Base-by-base conservation (phyloP, 2,329 filamentous ascomycete species). In the Cadophora gregata region DNA sequence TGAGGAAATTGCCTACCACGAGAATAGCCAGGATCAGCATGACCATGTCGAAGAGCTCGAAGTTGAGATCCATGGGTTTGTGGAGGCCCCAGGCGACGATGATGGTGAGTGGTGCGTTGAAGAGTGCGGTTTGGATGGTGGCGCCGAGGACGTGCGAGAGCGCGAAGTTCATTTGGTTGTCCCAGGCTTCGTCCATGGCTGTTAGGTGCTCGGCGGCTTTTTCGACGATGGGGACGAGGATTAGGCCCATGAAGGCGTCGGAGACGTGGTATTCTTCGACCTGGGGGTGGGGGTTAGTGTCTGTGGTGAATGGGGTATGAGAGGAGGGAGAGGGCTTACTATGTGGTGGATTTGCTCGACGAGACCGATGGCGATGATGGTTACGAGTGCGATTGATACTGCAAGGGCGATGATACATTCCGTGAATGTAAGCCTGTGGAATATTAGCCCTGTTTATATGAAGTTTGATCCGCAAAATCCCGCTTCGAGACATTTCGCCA, bases 151-250 rank as follows among this genome's bases (percentile, higher is more conserved):
- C 72, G 64, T 74, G 71, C 4, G 71, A 70, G n/a, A 73, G 59
- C 4, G 72, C 72, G 9, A 72, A 69, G 33, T 73, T 73, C 72
- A 94, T 93, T 76, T 90, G 89, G 76, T 92, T 87, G 73, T 93
- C 91, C 83, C 88, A 95, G 21, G 93, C 93, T 82, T 96, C 93
- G 73, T 96, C 91, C 66, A 96, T 83, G 53, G 92, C 91, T 1
- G 91, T 95, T 59, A 96, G 81, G 78, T 96, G 93, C 78, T 96
- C 93, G 12, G 93, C 92, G 1, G 91, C 89, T 79, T 97, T 96
- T 76, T 96, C 93, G 8, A 96, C 92, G 0, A 96, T 83, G 2
- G 92, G 90, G 3, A 96, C 86, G 0, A 96, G 83, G 70, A 96
- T 95, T 42, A 96, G 81, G 72, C 92, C 86, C 70, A 89, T 80